Percentiles rank a stretch among this genome's conserved stretches.
Evolutionary conservation across 2,329 filamentous ascomycete species (phyloP).

Genomic region (Zymoseptoria crescenta): DNA sequence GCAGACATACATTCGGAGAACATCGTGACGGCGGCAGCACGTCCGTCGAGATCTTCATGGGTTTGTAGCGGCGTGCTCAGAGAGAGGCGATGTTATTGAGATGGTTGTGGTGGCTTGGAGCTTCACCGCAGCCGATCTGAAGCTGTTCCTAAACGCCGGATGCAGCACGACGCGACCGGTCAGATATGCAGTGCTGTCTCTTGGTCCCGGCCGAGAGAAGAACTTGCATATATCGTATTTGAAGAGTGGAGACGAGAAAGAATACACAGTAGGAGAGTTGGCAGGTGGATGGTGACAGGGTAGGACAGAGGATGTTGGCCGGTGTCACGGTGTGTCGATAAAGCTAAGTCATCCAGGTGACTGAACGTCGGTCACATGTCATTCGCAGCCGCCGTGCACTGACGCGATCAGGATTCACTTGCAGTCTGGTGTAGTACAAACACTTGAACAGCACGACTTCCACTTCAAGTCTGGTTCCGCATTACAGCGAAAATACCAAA

Average conservation of each 20-base stretch:
- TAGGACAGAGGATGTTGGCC: background rate
- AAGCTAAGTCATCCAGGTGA: background rate
- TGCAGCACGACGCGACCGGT: background rate
- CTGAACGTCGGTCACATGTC: background rate
- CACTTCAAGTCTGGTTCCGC: background rate
- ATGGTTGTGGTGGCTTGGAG: background rate
- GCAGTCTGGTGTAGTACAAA: background rate
- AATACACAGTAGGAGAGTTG: background rate
- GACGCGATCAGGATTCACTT: background rate
- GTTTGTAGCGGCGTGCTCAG: background rate
- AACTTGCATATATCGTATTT: background rate
- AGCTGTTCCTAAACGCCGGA: background rate
- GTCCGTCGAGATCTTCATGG: background rate
- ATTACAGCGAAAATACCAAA: background rate
- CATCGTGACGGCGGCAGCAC: conserved; percentile 41
- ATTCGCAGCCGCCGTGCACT: background rate
- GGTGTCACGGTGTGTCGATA: background rate
- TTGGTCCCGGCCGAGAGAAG: background rate
- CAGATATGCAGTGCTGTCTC: background rate
- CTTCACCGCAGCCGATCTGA: background rate
- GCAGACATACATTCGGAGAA: conserved; percentile 76
- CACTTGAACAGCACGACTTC: background rate
- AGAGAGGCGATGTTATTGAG: background rate
- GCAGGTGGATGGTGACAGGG: background rate
- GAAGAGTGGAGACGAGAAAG: background rate